phyloP scores from a whole-genome alignment of 768 basidiomycete species.

The Trametes maxima region DNA sequence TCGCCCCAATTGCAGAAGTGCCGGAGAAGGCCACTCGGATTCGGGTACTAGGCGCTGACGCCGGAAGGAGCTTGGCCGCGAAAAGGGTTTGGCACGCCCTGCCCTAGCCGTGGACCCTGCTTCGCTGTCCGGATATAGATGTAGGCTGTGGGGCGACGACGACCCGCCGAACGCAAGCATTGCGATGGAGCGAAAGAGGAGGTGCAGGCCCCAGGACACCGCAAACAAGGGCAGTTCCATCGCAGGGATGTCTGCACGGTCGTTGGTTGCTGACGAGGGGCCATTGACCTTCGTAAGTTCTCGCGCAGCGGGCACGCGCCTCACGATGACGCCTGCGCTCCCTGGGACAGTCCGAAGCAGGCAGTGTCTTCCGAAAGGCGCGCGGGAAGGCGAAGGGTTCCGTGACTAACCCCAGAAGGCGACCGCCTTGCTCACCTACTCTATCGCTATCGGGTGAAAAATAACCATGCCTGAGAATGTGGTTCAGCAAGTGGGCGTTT shows the following conservation, averaged over 20 bases:
- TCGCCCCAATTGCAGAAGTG: background rate
- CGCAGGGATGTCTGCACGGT: background rate
- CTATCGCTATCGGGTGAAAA: constrained; percentile 11
- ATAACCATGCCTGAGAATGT: background rate
- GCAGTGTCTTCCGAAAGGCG: background rate
- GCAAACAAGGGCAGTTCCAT: background rate
- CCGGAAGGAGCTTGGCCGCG: constrained; percentile 5
- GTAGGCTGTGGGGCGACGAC: background rate
- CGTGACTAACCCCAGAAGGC: background rate
- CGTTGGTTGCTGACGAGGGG: background rate
- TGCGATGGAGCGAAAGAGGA: background rate
- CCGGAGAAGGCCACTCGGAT: background rate
- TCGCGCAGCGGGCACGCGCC: background rate
- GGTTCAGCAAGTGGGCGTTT: background rate
- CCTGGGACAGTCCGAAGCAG: background rate
- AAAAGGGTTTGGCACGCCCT: background rate
- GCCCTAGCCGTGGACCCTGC: constrained; percentile 1
- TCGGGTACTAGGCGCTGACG: no score
- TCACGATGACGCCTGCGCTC: background rate
- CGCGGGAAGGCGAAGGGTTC: constrained; percentile 2
- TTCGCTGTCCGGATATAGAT: constrained; percentile 12
- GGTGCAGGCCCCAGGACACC: background rate
- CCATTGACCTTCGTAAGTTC: background rate
- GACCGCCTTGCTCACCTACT: background rate
- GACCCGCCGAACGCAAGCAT: background rate